These are phyloP conservation scores for Sarocladiaceae sp. DNA, from an alignment of 2,329 filamentous ascomycete species.

Conservation along the genomic window DNA sequence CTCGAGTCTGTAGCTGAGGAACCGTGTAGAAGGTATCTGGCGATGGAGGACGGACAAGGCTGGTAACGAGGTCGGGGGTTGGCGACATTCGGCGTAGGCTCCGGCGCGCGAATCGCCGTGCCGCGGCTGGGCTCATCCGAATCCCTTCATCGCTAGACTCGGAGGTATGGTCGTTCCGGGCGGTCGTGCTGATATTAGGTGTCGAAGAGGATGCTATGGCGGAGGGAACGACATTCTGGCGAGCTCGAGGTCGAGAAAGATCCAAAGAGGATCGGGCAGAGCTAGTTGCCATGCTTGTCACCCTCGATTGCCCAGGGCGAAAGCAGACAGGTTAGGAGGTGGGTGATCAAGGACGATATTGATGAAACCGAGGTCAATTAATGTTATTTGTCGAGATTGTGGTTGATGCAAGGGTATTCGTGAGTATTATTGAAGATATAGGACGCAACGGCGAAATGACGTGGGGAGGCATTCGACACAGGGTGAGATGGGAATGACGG, in stretches of 20 bases:
- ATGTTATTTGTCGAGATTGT: background rate
- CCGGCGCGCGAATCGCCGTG: conserved; percentile 31
- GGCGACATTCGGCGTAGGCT: conserved; percentile 28
- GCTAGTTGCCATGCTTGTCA: conserved; percentile 6
- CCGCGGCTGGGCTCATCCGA: conserved; percentile 28
- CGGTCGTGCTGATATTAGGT: conserved; percentile 1
- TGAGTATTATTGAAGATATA: background rate
- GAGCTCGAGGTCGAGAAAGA: background rate
- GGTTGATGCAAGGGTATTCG: background rate
- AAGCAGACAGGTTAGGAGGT: background rate
- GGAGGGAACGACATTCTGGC: background rate
- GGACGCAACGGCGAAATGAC: background rate
- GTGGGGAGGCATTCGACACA: conserved; percentile 3
- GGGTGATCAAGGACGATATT: background rate
- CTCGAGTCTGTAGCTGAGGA: conserved; percentile 20
- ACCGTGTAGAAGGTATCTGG: conserved; percentile 30
- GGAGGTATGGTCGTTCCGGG: conserved; percentile 15
- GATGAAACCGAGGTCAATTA: background rate
- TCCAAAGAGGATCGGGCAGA: conserved; percentile 6
- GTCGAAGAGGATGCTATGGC: conserved; percentile 1
- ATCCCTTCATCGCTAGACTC: conserved; percentile 33
- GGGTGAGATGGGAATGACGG: conserved; percentile 1
- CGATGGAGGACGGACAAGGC: conserved; percentile 32
- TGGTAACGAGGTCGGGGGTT: conserved; percentile 36
- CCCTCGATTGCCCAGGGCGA: conserved; percentile 8